Evolutionary conservation across 2,329 filamentous ascomycete species (phyloP), one percentile per base, ranked within the genome.

Genomic region (Cadophora gregata): DNA sequence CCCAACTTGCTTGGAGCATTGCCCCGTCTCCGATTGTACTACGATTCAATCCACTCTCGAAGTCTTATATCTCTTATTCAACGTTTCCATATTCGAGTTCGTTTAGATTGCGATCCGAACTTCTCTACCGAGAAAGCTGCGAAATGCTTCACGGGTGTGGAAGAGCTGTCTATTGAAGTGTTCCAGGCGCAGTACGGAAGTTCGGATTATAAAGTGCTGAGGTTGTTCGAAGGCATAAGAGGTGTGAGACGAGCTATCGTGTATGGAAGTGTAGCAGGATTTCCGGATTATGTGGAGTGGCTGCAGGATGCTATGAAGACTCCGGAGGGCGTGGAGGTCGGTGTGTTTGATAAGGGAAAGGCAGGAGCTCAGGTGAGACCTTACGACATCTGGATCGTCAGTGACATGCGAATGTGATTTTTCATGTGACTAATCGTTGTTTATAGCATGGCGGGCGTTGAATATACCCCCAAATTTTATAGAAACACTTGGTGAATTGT

Each of bases 71-170:
- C 69, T 4, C 70, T 79, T 25, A 83, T 85, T 62, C 72, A 72
- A 6, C 74, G 78, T 51, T 85, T 79, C 78, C 79, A 81, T 59
- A 72, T 86, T 19, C 74, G 77, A 12, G 75, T 86, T 1, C 77
- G 84, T 0, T 75, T 86, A 19, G 84, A 85, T 65, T 82, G 78
- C 4, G 83, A 86, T 73, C 77, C 82, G 0, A 78, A 78, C 16
- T 86, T 83, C 73, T 77, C 76, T 3, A 69, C 69, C 2, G 67
- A 70, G 29, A 76, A 82, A 55, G 81, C 80, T 0, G 74, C 73
- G 7, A 71, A 76, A n/a, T 79, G 80, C 0, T 86, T 86, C 69
- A 79, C 76, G 0, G 81, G 79, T 1, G 75, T 78, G 0, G 81
- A 84, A 53, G 79, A 79, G 63, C 73, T 86, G 21, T 81, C 82